Evolutionary conservation across 768 basidiomycete genomes (phyloP).

Genomic region (Calvatia gigantea): DNA sequence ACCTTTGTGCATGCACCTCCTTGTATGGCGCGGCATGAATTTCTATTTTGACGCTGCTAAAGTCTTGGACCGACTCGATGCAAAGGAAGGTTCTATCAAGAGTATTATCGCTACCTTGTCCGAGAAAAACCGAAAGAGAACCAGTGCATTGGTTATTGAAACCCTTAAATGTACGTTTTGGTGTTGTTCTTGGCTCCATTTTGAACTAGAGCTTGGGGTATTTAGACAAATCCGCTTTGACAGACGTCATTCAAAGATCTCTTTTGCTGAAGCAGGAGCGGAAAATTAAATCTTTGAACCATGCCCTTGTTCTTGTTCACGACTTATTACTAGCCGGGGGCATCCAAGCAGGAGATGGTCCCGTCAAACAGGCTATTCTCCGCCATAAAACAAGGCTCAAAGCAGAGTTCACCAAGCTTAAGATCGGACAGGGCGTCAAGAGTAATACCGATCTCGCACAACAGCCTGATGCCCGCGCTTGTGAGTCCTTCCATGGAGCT

Average conservation of each 20-base stretch:
- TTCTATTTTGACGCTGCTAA: constrained; percentile 92
- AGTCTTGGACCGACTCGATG: constrained; percentile 80
- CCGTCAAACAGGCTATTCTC: constrained; percentile 81
- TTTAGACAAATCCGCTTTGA: constrained; percentile 75
- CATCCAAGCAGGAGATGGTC: constrained; percentile 89
- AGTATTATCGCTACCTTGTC: constrained; percentile 72
- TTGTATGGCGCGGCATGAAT: constrained; percentile 64
- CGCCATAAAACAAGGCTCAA: constrained; percentile 88
- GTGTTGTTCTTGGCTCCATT: constrained; percentile 5
- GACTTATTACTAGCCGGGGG: constrained; percentile 82
- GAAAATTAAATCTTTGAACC: constrained; percentile 70
- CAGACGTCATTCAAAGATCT: constrained; percentile 62
- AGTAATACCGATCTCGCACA: constrained; percentile 64
- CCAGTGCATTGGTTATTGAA: constrained; percentile 87
- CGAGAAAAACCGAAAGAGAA: constrained; percentile 72
- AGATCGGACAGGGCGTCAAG: constrained; percentile 69
- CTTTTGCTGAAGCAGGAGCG: constrained; percentile 73
- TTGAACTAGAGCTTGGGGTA: constrained; percentile 14
- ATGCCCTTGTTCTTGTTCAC: constrained; percentile 86
- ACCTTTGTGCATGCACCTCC: constrained; percentile 16
- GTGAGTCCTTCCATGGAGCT: constrained; percentile 32
- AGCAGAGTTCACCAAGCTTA: constrained; percentile 82
- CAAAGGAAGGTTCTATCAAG: constrained; percentile 91
- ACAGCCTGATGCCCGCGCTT: constrained; percentile 57
- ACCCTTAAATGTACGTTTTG: constrained; percentile 86